These are phyloP conservation scores for Beauveria asiatica DNA, from an alignment of 2,329 filamentous ascomycete species.

Conservation along the genomic window DNA sequence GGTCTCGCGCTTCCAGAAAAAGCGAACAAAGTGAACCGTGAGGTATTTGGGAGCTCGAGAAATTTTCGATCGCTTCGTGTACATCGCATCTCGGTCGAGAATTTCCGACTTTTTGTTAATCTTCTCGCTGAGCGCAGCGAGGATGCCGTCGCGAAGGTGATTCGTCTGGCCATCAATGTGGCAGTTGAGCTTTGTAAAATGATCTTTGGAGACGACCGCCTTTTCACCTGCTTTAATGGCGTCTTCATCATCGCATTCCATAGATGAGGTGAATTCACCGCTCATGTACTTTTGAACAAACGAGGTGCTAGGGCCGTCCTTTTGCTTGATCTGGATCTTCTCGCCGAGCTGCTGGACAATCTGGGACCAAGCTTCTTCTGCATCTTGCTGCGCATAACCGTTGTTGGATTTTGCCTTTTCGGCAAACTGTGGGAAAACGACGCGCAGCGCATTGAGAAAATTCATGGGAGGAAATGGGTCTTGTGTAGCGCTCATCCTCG, in stretches of 20 bases:
- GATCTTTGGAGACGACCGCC: constrained; percentile 57
- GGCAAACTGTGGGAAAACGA: constrained; percentile 83
- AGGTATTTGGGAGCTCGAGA: constrained; percentile 88
- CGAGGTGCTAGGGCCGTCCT: constrained; percentile 45
- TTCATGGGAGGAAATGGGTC: constrained; percentile 74
- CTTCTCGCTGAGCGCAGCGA: constrained; percentile 74
- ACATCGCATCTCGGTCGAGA: constrained; percentile 69
- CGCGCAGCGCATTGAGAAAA: constrained; percentile 74
- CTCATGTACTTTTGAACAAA: constrained; percentile 90
- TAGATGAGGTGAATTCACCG: constrained; percentile 67
- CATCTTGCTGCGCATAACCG: constrained; percentile 95
- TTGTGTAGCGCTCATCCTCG: constrained; percentile 82
- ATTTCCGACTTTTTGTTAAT: constrained; percentile 81
- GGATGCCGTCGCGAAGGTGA: constrained; percentile 81
- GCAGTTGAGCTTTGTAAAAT: constrained; percentile 89
- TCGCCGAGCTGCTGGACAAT: constrained; percentile 76
- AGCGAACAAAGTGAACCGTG: constrained; percentile 93
- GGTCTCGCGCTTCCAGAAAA: constrained; percentile 93
- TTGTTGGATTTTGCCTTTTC: constrained; percentile 75
- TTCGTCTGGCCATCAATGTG: constrained; percentile 85
- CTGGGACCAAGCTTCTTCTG: constrained; percentile 96
- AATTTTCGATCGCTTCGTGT: constrained; percentile 88
- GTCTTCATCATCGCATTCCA: constrained; percentile 75
- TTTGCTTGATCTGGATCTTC: constrained; percentile 60
- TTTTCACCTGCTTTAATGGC: constrained; percentile 69